A percentile compares a stretch with the other conserved stretches of the same genome.
These are phyloP conservation scores for Hemileia vastatrix DNA, from an alignment of 1,284 basidiomycete genomes.

Conservation along the genomic window DNA sequence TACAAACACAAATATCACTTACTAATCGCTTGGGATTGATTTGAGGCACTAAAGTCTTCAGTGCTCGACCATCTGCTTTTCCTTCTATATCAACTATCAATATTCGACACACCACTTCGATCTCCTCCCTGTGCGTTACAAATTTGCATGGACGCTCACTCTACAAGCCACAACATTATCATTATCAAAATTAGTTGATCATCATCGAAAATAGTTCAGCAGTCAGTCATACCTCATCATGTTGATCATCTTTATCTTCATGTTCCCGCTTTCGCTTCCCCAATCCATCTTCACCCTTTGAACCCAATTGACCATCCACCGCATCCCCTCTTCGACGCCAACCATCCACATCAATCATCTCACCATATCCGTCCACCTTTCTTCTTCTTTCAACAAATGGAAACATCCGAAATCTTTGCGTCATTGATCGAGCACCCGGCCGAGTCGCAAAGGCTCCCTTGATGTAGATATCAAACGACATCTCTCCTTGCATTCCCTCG, in stretches of 20 bases:
- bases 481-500: slow-evolving; percentile 44
- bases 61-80: slow-evolving; percentile 85
- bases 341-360: slow-evolving; percentile 83
- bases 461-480: slow-evolving; percentile 91
- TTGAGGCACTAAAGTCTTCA: slow-evolving; percentile 93
- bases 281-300: slow-evolving; percentile 66
- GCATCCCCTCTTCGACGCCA: slow-evolving; percentile 82
- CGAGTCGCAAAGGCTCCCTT: slow-evolving; percentile 76
- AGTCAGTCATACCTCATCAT: background rate
- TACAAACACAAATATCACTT: slow-evolving; percentile 28
- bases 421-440: slow-evolving; percentile 65
- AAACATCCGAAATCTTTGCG: slow-evolving; percentile 86
- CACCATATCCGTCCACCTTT: slow-evolving; percentile 88
- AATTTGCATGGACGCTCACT: slow-evolving; percentile 89
- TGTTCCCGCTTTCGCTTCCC: slow-evolving; percentile 5
- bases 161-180: slow-evolving; percentile 44
- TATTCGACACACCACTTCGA: slow-evolving; percentile 71
- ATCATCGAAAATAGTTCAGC: background rate
- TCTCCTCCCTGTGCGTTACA: slow-evolving; percentile 60
- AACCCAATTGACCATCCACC: slow-evolving; percentile 64
- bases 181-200: background rate
- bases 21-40: slow-evolving; percentile 92
- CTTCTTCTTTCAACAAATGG: slow-evolving; percentile 88
- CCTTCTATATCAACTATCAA: slow-evolving; percentile 93
- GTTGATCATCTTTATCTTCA: slow-evolving; percentile 1